A percentile compares a stretch with the other conserved stretches of the same genome.
phyloP scores from a whole-genome alignment of 2,329 filamentous ascomycete species.

The Aspergillus aculeatinus region DNA sequence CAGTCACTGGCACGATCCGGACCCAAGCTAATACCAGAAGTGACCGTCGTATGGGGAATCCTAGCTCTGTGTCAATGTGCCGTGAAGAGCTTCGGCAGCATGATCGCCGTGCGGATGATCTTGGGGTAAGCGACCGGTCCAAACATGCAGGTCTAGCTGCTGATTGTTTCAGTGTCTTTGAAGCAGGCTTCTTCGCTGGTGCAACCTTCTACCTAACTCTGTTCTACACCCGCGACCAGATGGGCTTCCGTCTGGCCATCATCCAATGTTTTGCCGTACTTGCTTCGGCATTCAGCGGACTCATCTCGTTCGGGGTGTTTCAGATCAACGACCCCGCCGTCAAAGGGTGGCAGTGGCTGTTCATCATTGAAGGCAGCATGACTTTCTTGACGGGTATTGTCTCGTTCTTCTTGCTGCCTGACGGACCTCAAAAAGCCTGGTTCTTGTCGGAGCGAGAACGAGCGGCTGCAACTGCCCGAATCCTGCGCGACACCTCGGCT shows the following conservation, averaged over 20 bases:
- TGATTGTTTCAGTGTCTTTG: slow-evolving; percentile 29
- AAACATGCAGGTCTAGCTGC: fast-evolving
- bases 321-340: slow-evolving; percentile 50
- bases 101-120: slow-evolving; percentile 51
- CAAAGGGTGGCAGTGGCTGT: slow-evolving; percentile 49
- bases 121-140: slow-evolving; percentile 23
- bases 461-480: slow-evolving; percentile 44
- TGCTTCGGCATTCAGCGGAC: slow-evolving; percentile 43
- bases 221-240: slow-evolving; percentile 45
- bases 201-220: slow-evolving; percentile 56
- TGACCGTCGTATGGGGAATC: slow-evolving; percentile 31
- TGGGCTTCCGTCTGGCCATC: slow-evolving; percentile 47
- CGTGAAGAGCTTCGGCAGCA: slow-evolving; percentile 49
- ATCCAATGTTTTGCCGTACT: slow-evolving; percentile 47
- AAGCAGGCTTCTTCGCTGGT: slow-evolving; percentile 57
- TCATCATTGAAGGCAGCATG: slow-evolving; percentile 44
- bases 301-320: slow-evolving; percentile 46
- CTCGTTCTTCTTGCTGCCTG: slow-evolving; percentile 37
- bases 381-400: slow-evolving; percentile 32
- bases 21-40: slow-evolving; percentile 41
- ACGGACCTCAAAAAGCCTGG: slow-evolving; percentile 36
- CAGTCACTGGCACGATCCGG: background rate
- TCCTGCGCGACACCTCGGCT: slow-evolving; percentile 48
- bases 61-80: slow-evolving; percentile 49
- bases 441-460: slow-evolving; percentile 39